Percentiles rank a stretch among this genome's conserved stretches.
Evolutionary conservation across 75 land plant species (phyloP).

Genomic region (Gnetum montanum): DNA sequence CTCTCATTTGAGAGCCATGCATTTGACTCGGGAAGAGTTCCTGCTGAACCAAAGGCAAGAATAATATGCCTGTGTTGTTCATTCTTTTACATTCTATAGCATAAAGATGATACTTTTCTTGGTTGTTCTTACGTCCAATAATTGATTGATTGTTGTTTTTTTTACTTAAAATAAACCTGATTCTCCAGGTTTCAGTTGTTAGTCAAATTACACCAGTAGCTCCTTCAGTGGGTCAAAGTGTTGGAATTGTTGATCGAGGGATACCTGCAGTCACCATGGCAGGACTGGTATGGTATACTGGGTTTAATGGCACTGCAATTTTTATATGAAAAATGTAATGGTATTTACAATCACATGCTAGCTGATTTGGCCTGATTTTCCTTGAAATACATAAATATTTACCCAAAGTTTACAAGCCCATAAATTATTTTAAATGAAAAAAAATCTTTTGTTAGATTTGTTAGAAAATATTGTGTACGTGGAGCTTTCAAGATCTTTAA

Average conservation of each 20-base stretch:
- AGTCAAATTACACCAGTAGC: slow-evolving; percentile 24
- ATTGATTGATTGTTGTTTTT: neutral
- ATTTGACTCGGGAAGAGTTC: slow-evolving; percentile 36
- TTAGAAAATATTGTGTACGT: no score
- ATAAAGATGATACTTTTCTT: no score
- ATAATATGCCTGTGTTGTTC: no score
- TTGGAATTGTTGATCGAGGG: slow-evolving; percentile 36
- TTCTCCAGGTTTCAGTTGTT: slow-evolving; percentile 18
- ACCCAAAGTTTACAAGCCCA: neutral
- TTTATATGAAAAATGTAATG: neutral
- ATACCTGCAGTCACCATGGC: slow-evolving; percentile 23
- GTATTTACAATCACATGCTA: neutral
- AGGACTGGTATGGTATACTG: slow-evolving; percentile 29
- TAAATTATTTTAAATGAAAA: neutral
- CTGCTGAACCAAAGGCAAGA: slow-evolving; percentile 38
- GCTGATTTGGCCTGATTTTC: neutral
- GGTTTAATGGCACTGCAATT: neutral
- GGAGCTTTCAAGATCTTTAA: no score
- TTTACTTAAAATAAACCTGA: neutral
- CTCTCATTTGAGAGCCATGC: slow-evolving; percentile 50
- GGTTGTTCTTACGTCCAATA: no score
- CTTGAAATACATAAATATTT: neutral
- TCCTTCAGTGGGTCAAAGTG: slow-evolving; percentile 25
- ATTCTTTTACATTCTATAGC: no score
- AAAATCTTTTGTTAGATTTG: neutral